Percentiles rank a stretch among this genome's conserved stretches.
These are phyloP conservation scores for Mangifera indica DNA, from an alignment of 345 rosid genomes.

Conservation along the genomic window DNA sequence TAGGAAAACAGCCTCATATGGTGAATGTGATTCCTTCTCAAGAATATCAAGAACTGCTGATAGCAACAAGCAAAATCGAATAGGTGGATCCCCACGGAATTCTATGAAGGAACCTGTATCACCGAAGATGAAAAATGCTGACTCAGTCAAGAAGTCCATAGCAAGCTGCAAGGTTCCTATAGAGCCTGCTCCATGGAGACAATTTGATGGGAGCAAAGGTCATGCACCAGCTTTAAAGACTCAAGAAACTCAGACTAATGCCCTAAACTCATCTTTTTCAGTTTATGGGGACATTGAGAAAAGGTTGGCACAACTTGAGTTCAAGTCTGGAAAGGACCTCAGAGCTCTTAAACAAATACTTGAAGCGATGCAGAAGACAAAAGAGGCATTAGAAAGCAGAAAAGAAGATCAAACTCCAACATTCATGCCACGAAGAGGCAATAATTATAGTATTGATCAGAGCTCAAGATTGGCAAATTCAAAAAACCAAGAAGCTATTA, in stretches of 20 bases:
- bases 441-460: constrained; percentile 27
- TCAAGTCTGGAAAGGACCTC: constrained; percentile 81
- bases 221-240: constrained; percentile 35
- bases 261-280: constrained; percentile 35
- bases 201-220: constrained; percentile 51
- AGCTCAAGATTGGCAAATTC: constrained; percentile 27
- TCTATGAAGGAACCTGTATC: constrained; percentile 41
- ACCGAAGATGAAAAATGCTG: constrained; percentile 38
- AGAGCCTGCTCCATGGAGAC: constrained; percentile 72
- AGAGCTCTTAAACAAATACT: constrained; percentile 85
- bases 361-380: constrained; percentile 75
- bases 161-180: constrained; percentile 50
- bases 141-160: constrained; percentile 40
- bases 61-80: constrained; percentile 34
- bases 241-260: constrained; percentile 29
- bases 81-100: constrained; percentile 51
- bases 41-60: constrained; percentile 31
- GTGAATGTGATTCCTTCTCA: constrained; percentile 27
- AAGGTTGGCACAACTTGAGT: constrained; percentile 68
- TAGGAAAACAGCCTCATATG: constrained; percentile 21
- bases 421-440: constrained; percentile 27
- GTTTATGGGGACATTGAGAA: constrained; percentile 85
- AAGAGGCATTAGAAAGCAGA: constrained; percentile 39
- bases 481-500: constrained; percentile 22
- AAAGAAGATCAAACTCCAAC: constrained; percentile 38